A percentile compares a stretch with the other conserved stretches of the same genome.
These are phyloP conservation scores for Vairimorpha apis DNA, from an alignment of 371 early-diverging fungal species.

Conservation along the genomic window DNA sequence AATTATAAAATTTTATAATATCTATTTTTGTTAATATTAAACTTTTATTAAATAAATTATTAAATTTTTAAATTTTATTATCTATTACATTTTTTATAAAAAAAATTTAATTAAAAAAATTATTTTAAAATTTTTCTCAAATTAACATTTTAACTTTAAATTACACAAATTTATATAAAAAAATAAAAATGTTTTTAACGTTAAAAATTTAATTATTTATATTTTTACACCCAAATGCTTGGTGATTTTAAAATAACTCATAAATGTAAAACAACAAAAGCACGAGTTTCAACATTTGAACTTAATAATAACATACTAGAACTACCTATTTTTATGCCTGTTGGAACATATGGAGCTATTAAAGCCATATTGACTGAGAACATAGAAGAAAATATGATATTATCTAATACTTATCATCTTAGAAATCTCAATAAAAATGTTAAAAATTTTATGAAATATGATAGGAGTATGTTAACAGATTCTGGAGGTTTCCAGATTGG, in stretches of 20 bases:
- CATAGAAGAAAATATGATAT: constrained; percentile 77
- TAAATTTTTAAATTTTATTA: too few species aligned
- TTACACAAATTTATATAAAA: too few species aligned
- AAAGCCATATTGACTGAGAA: constrained; percentile 73
- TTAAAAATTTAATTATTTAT: too few species aligned
- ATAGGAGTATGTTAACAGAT: constrained; percentile 75
- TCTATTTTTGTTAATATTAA: too few species aligned
- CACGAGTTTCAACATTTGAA: constrained; percentile 70
- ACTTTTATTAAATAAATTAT: too few species aligned
- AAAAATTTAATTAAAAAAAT: too few species aligned
- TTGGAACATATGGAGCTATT: constrained; percentile 86
- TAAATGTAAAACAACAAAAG: constrained; percentile 77
- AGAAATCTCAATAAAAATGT: constrained; percentile 64
- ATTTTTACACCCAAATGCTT: not conserved
- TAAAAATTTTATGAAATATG: constrained; percentile 79
- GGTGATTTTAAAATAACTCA: constrained; percentile 45
- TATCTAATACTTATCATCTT: constrained; percentile 73
- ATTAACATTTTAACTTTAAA: too few species aligned
- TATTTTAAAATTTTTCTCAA: too few species aligned
- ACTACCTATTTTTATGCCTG: constrained; percentile 89
- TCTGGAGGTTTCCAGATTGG: constrained; percentile 92
- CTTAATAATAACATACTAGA: constrained; percentile 74
- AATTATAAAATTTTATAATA: too few species aligned
- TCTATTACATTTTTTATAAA: too few species aligned
- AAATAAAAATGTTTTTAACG: too few species aligned